Percentiles rank a stretch among this genome's conserved stretches.
phyloP scores from a whole-genome alignment of 2,329 filamentous ascomycete species.

The Fusarium austroafricanum region DNA sequence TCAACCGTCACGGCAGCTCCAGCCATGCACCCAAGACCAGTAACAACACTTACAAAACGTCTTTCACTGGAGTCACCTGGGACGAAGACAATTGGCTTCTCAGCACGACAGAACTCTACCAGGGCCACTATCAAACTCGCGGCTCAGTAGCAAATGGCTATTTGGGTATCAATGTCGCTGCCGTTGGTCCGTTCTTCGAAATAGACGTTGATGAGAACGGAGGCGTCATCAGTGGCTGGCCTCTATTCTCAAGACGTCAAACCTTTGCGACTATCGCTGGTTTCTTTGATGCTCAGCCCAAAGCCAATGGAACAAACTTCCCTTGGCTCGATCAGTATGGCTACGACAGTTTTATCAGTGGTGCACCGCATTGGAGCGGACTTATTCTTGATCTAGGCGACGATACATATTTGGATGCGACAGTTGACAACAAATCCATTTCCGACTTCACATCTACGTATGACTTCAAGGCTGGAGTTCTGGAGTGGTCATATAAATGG shows the following conservation, averaged over 20 bases:
- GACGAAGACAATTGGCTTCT: conserved; percentile 10
- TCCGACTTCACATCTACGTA: conserved; percentile 1
- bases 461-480: not conserved
- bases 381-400: not conserved
- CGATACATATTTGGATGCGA: conserved; percentile 3
- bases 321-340: conserved; percentile 13
- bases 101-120: not conserved
- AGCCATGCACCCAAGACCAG: not conserved
- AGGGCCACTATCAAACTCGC: conserved; percentile 6
- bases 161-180: conserved; percentile 3
- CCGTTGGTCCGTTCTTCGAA: conserved; percentile 3
- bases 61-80: conserved; percentile 2
- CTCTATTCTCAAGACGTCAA: not conserved
- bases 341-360: not conserved
- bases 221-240: conserved; percentile 10
- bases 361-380: not conserved
- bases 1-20: not conserved
- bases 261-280: not conserved
- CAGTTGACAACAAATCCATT: not conserved
- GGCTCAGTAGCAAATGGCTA: conserved; percentile 12
- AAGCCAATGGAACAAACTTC: conserved; percentile 1
- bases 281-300: not conserved
- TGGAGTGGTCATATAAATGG: conserved; percentile 4
- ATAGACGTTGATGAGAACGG: not conserved
- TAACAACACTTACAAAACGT: not conserved